Evolutionary conservation across 305 asterid species (phyloP), one percentile per base, ranked within the genome.

Genomic region (Fraxinus platypoda): DNA sequence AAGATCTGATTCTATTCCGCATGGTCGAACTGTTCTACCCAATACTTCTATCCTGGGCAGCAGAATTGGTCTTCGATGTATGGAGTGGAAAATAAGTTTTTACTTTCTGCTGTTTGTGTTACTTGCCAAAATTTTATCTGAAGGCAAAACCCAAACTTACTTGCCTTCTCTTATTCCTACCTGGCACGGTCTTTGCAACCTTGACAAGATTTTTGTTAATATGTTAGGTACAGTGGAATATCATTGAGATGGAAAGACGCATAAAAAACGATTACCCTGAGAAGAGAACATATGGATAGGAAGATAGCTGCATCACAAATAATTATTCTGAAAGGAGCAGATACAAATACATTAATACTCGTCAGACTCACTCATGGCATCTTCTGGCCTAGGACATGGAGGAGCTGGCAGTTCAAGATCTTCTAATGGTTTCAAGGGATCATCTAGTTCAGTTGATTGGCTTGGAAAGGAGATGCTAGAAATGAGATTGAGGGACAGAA

Each of bases 321-420:
- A 62, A 80, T 62, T 79, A 81, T 83, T 64, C 43, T 17, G 84
- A 76, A 77, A 57, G 89, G 81, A 75, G 84, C 82, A 85, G 83
- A 83, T 84, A 83, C 66, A 84, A 87, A 89, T 77, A 77, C 57
- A 62, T 70, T 76, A 87, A 83, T 81, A 82, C 84, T 80, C 76
- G 43, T 83, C 87, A 83, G 84, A 68, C 84, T 83, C 75, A 82
- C 82, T 84, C 86, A 95, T 95, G 99, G 97, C 97, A 75, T 92
- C 98, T 82, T 87, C 93, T 76, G 97, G 98, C 81, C 89, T 90
- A 78, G 98, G 98, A 84, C 92, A 90, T 82, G 97, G 96, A 64
- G 99, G 97, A 73, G 98, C 98, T 83, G 96, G 99, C 83, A 95
- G 99, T 88, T 94, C 99, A 85, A 93, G 97, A 89, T 90, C 94